A percentile compares a stretch with the other conserved stretches of the same genome.
Evolutionary conservation across 805 yeast genomes (phyloP).

Genomic region (Hanseniaspora thailandica): DNA sequence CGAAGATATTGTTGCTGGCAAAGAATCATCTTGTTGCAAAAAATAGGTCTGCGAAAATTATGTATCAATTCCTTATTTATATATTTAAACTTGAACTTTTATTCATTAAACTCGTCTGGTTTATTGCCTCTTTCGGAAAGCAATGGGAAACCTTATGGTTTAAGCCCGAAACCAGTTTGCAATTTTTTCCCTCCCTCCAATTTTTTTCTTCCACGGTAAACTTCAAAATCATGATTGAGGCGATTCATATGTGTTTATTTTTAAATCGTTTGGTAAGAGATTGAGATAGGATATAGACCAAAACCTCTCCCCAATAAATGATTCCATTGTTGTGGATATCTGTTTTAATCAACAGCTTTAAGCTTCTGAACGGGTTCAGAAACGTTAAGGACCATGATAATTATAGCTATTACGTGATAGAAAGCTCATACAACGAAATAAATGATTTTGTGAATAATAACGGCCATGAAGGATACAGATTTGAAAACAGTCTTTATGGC

Average conservation of each 20-base stretch:
- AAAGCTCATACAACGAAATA: background rate
- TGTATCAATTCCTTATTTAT: background rate
- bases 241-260: no score
- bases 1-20: slow-evolving; percentile 22
- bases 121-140: no score
- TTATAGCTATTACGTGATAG: slow-evolving; percentile 1
- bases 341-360: background rate
- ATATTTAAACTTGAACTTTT: background rate
- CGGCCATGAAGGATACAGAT: background rate
- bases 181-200: no score
- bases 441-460: background rate
- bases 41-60: background rate
- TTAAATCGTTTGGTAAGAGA: no score
- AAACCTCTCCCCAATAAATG: no score
- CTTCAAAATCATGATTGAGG: no score
- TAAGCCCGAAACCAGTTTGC: no score
- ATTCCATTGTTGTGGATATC: background rate
- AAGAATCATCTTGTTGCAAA: slow-evolving; percentile 6
- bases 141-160: no score
- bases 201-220: no score
- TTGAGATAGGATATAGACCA: no score
- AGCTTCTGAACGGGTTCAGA: background rate
- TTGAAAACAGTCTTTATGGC: slow-evolving; percentile 5
- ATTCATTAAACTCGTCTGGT: no score
- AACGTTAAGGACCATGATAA: slow-evolving; percentile 1